Conservation (phyloP, 306 rosid genomes). For the Dryas drummondii region DNA sequence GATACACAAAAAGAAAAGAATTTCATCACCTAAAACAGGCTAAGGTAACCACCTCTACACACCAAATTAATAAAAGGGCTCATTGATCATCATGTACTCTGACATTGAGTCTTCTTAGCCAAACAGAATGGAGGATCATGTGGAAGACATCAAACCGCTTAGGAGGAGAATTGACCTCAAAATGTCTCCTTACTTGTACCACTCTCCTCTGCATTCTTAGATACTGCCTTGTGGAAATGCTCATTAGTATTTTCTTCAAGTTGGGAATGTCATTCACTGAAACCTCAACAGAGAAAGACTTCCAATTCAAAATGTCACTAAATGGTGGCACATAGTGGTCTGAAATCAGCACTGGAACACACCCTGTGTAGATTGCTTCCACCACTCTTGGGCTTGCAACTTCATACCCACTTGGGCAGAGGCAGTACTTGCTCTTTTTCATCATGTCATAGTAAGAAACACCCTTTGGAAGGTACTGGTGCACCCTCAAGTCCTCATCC, state of each 20-base stretch:
- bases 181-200: slow-evolving; percentile 59
- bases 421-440: slow-evolving; percentile 71
- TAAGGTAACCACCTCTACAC: not conserved
- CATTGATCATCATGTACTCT: slow-evolving; percentile 41
- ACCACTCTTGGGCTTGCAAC: slow-evolving; percentile 88
- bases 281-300: slow-evolving; percentile 64
- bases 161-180: slow-evolving; percentile 71
- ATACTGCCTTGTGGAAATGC: slow-evolving; percentile 53
- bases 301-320: slow-evolving; percentile 82
- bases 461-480: slow-evolving; percentile 69
- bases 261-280: slow-evolving; percentile 61
- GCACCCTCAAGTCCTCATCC: slow-evolving; percentile 60
- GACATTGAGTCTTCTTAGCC: slow-evolving; percentile 83
- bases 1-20: not conserved
- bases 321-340: slow-evolving; percentile 85
- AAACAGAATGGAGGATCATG: slow-evolving; percentile 89
- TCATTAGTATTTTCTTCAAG: slow-evolving; percentile 59
- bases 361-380: slow-evolving; percentile 90
- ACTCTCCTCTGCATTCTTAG: slow-evolving; percentile 78
- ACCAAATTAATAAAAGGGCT: not conserved
- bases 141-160: slow-evolving; percentile 78
- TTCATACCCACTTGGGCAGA: slow-evolving; percentile 92
- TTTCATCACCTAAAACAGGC: not conserved
- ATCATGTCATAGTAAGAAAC: slow-evolving; percentile 68
- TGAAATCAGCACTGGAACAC: slow-evolving; percentile 80